Base-by-base conservation (phyloP, 306 rosid species). In the Castanea mollissima region DNA sequence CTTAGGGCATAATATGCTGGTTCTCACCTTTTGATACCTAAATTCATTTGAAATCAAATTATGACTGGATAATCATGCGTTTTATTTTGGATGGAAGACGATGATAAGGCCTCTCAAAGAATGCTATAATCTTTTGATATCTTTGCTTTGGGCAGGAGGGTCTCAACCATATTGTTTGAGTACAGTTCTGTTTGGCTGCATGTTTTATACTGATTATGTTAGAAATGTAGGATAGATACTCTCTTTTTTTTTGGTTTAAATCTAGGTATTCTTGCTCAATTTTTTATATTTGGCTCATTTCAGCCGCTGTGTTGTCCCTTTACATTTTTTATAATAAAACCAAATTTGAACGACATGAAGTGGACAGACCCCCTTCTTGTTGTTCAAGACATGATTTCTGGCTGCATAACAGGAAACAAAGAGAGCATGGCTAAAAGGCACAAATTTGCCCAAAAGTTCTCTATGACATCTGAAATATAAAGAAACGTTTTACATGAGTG, bases 1-100 rank as follows among this genome's bases (percentile, higher is more conserved):
- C 51, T 57, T 71, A 21, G 46, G 72, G 71, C 70, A 83, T 25
- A 27, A 58, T n/a, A 20, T 23, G 32, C 20, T 79, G 69, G 51
- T 63, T 41, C 65, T 63, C 21, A 63, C 13, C n/a, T 54, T 77
- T 11, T 2, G 72, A 59, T 25, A 63, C 76, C 35, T 55, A 14
- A 31, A 12, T 3, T 56, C 6, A 18, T 68, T 68, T 31, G 3
- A 32, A 56, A 74, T 54, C 19, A 25, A 58, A 32, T 5, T 55
- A 16, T 38, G 18, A 56, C 38, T 20, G 18, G 55, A 32, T 27
- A n/a, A 29, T 71, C 31, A 19, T 68, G 21, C 65, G 29, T 72
- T 80, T 74, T 31, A 16, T 46, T 41, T 58, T 25, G 34, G 57
- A n/a, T 74, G 10, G 34, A 19, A 41, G 55, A 62, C 35, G 12